phyloP scores from a whole-genome alignment of 768 basidiomycete species.

The Psilocybe cubensis region DNA sequence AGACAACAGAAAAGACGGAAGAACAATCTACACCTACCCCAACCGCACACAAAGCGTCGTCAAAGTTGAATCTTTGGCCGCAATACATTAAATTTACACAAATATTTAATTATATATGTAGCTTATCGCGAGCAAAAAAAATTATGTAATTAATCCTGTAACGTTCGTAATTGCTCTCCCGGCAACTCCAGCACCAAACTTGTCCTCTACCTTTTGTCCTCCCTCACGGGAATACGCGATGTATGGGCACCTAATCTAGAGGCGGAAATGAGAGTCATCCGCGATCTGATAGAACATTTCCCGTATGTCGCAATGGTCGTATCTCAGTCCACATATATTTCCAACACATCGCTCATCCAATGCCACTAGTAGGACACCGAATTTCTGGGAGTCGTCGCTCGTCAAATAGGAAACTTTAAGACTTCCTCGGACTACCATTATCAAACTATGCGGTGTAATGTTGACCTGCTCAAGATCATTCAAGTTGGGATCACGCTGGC shows the following conservation, averaged over 20 bases:
- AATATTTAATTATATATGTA: not conserved
- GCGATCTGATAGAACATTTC: slow-evolving; percentile 86
- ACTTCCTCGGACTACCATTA: slow-evolving; percentile 99
- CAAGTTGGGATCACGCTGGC: slow-evolving; percentile 95
- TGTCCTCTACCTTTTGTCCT: too few species aligned
- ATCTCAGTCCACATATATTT: slow-evolving; percentile 24
- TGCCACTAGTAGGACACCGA: slow-evolving; percentile 82
- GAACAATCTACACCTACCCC: too few species aligned
- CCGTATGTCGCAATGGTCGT: slow-evolving; percentile 94
- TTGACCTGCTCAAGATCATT: slow-evolving; percentile 96
- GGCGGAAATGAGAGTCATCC: slow-evolving; percentile 86
- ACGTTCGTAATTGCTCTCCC: not conserved
- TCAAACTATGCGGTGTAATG: slow-evolving; percentile 99
- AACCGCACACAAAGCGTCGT: too few species aligned
- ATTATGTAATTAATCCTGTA: slow-evolving; percentile 3
- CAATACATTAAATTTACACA: too few species aligned
- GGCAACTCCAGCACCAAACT: not conserved
- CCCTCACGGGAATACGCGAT: slow-evolving; percentile 72
- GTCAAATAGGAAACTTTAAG: slow-evolving; percentile 95
- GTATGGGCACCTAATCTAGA: slow-evolving; percentile 97
- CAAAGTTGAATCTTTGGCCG: too few species aligned
- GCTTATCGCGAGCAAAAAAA: too few species aligned
- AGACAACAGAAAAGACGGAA: too few species aligned
- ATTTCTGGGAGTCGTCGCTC: slow-evolving; percentile 97
- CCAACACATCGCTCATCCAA: slow-evolving; percentile 27